Conservation (phyloP, 257 asterid genomes). For the Jaltomata sinuosa region DNA sequence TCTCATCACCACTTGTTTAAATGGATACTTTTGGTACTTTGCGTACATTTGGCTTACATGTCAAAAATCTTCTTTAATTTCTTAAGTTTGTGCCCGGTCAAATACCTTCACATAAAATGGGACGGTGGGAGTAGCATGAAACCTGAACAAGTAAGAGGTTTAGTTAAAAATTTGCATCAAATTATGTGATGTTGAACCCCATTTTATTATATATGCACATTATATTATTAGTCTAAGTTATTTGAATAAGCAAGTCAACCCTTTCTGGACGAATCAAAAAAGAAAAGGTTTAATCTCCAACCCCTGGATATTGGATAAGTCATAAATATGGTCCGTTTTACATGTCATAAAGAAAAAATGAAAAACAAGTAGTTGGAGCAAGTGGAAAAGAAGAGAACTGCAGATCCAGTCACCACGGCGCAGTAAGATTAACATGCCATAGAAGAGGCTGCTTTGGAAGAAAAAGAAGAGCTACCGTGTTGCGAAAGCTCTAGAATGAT, state of each 20-base stretch:
- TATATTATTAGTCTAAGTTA: background rate
- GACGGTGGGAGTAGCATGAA: background rate
- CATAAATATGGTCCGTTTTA: background rate
- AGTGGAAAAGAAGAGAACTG: background rate
- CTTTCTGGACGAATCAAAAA: background rate
- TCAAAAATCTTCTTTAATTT: too few relatives aligned
- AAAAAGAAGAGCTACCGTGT: background rate
- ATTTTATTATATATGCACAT: background rate
- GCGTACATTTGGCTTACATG: background rate
- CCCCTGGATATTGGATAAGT: background rate
- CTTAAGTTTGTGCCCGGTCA: too few relatives aligned
- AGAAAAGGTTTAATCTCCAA: background rate
- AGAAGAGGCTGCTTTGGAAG: background rate
- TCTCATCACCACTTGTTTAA: background rate
- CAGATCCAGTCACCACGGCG: background rate
- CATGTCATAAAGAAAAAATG: background rate
- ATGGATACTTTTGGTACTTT: background rate
- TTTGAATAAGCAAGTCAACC: background rate
- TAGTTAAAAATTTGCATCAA: background rate
- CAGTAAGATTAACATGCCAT: background rate
- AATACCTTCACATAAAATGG: too few relatives aligned
- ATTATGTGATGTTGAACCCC: background rate
- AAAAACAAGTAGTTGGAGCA: too few relatives aligned
- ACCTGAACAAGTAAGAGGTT: background rate
- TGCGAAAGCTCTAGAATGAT: background rate